Evolutionary conservation across 2,329 filamentous ascomycete genomes (phyloP).

Genomic region (Talaromyces pinophilus): DNA sequence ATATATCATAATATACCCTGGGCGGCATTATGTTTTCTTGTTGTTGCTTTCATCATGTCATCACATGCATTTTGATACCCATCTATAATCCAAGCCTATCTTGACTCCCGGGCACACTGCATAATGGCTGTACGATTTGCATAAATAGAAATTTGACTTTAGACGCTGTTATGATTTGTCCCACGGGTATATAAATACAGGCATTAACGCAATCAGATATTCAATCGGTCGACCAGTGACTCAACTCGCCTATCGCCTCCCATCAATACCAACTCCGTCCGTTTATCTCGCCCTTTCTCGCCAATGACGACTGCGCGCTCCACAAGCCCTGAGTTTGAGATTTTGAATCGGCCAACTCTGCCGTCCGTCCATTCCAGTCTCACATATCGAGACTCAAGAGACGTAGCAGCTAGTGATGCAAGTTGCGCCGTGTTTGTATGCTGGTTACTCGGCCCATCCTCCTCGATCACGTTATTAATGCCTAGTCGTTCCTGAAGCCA

Average conservation of each 20-base stretch:
- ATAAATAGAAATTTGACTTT: not conserved
- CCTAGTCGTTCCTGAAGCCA: constrained; percentile 39
- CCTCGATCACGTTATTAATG: constrained; percentile 22
- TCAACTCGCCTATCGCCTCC: constrained; percentile 40
- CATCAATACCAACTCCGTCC: constrained; percentile 37
- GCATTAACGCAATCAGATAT: constrained; percentile 23
- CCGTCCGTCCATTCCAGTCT: constrained; percentile 49
- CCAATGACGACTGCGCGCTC: constrained; percentile 48
- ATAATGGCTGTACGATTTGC: not conserved
- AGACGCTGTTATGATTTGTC: not conserved
- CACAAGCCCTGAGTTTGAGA: constrained; percentile 44
- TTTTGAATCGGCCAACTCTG: constrained; percentile 46
- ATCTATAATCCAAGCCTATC: not conserved
- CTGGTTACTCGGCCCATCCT: not conserved
- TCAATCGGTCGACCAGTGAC: constrained; percentile 33
- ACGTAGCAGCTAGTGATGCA: constrained; percentile 37
- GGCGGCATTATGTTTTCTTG: constrained; percentile 11
- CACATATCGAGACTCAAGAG: constrained; percentile 45
- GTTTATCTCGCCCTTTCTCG: constrained; percentile 42
- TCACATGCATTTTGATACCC: not conserved
- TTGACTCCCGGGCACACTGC: not conserved
- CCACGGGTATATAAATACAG: not conserved
- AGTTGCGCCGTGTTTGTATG: constrained; percentile 31
- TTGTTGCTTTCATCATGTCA: constrained; percentile 5
- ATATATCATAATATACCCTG: constrained; percentile 19